These are phyloP conservation scores for Arthrobotrys sinensis DNA, from an alignment of 2,329 filamentous ascomycete species.

Conservation along the genomic window DNA sequence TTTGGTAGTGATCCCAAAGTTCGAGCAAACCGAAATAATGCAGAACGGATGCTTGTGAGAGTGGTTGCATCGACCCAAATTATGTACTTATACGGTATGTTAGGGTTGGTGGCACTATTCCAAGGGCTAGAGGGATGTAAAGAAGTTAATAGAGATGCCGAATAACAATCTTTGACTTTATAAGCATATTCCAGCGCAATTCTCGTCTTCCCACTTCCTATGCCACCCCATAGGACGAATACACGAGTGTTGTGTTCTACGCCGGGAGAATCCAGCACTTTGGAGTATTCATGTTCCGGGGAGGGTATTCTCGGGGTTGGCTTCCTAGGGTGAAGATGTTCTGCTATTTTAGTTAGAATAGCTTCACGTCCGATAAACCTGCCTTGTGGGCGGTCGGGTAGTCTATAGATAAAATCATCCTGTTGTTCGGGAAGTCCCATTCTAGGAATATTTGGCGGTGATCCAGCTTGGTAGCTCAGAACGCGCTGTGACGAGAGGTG, in stretches of 20 bases:
- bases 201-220: constrained; percentile 33
- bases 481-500: too few species aligned
- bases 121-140: not conserved
- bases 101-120: not conserved
- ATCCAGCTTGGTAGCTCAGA: too few species aligned
- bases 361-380: not conserved
- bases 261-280: not conserved
- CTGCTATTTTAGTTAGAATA: not conserved
- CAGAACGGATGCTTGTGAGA: not conserved
- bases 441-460: too few species aligned
- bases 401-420: too few species aligned
- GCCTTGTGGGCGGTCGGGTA: not conserved
- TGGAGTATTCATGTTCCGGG: not conserved
- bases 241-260: not conserved
- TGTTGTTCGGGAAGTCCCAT: too few species aligned
- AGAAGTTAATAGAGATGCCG: not conserved
- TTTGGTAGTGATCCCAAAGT: not conserved
- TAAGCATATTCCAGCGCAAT: constrained; percentile 32
- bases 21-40: not conserved
- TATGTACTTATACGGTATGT: not conserved
- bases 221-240: constrained; percentile 23
- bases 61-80: constrained; percentile 21
- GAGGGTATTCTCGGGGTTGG: not conserved
- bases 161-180: not conserved
- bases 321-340: too few species aligned